phyloP scores from a whole-genome alignment of 2,329 filamentous ascomycete genomes.

The Cytospora mali region DNA sequence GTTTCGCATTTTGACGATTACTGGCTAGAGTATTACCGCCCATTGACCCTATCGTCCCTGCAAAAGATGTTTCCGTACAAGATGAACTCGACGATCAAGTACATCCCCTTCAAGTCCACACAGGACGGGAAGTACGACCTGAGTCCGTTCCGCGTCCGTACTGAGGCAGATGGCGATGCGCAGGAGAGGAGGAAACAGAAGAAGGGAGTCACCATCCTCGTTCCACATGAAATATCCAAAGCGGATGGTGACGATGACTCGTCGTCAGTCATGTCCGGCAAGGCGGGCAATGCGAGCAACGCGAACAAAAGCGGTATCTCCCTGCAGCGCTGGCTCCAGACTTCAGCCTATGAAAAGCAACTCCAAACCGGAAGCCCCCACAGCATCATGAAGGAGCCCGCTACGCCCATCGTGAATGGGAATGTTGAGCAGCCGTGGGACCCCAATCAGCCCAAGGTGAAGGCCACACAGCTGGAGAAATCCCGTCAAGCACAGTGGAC shows the following conservation, averaged over 20 bases:
- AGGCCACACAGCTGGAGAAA: slow-evolving; percentile 70
- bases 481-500: slow-evolving; percentile 85
- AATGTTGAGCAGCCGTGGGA: slow-evolving; percentile 28
- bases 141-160: slow-evolving; percentile 78
- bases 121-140: slow-evolving; percentile 78
- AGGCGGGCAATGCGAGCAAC: slow-evolving; percentile 42
- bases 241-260: slow-evolving; percentile 43
- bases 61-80: slow-evolving; percentile 90
- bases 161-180: slow-evolving; percentile 59
- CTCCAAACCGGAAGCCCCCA: slow-evolving; percentile 36
- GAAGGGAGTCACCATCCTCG: slow-evolving; percentile 72
- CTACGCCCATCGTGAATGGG: slow-evolving; percentile 28
- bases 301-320: slow-evolving; percentile 52
- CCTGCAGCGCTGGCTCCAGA: slow-evolving; percentile 65
- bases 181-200: slow-evolving; percentile 63
- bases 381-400: slow-evolving; percentile 61
- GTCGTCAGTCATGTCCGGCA: slow-evolving; percentile 41
- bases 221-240: slow-evolving; percentile 52
- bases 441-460: slow-evolving; percentile 44
- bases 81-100: slow-evolving; percentile 86
- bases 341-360: slow-evolving; percentile 41
- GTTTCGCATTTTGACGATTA: slow-evolving; percentile 82
- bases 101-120: slow-evolving; percentile 74
- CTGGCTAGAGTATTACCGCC: slow-evolving; percentile 96
- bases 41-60: slow-evolving; percentile 83